Base-by-base conservation (phyloP, 345 rosid species). In the Rhizophora apiculata region DNA sequence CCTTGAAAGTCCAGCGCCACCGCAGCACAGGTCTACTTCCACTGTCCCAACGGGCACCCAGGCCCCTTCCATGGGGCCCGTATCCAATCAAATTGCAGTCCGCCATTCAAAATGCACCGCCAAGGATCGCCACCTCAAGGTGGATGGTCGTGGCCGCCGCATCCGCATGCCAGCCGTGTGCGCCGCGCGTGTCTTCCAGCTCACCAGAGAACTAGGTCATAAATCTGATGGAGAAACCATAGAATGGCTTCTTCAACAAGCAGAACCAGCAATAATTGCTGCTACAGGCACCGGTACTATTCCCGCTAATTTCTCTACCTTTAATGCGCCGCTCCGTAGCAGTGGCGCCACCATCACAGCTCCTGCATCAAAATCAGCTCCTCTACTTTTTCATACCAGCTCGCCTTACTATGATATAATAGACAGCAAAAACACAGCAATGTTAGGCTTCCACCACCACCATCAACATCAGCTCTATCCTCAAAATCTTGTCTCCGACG, bases 151-250 rank as follows among this genome's bases (percentile, higher is more conserved):
- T 6, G 96, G 96, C 49, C 83, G 96, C 26, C 64, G 96, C 62
- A 90, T 90, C 79, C 87, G 96, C 29, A 90, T 90, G 93, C 96
- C 96, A 31, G 92, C 93, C 67, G 60, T 86, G 65, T 90, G 93
- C 58, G 96, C 96, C 1, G 96, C 96, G 6, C 74, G 96, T 53
- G 96, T 90, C 36, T 90, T 90, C 46, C 96, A 90, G 72, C 79
- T 90, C 2, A 90, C 93, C 0, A 76, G 92, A 43, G 96, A 90
- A 68, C 72, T 90, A 21, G 92, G 90, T 20, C 93, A 90, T 60
- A 90, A 90, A 77, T 88, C 96, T 26, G 92, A 88, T 24, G 96
- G 96, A 0, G 96, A 90, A 72, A 90, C 96, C 27, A 88, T 90
- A 27, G 93, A 90, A 75, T 90, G 96, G 96, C 85, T 90, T 0